Evolutionary conservation across 2,329 filamentous ascomycete genomes (phyloP).

Genomic region (Ophidiomyces ophidiicola): DNA sequence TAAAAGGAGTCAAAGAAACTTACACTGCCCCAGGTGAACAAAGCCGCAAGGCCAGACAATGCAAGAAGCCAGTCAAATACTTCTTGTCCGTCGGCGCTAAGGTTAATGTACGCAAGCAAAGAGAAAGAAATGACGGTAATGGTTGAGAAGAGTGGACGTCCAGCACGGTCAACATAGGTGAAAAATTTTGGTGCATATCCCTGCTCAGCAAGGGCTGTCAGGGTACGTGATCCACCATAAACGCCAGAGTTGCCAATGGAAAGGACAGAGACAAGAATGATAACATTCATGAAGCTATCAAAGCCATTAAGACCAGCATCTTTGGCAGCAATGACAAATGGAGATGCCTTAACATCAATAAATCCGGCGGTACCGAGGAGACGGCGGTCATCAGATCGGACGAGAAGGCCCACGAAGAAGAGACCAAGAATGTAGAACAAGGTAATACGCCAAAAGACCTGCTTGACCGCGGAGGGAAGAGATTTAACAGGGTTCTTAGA

Average conservation of each 20-base stretch:
- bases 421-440: slow-evolving; percentile 40
- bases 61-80: slow-evolving; percentile 55
- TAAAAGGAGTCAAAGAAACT: slow-evolving; percentile 5
- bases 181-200: slow-evolving; percentile 36
- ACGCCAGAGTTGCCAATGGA: slow-evolving; percentile 48
- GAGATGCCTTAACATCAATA: slow-evolving; percentile 41
- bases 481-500: slow-evolving; percentile 41
- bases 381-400: slow-evolving; percentile 29
- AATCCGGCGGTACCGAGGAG: slow-evolving; percentile 30
- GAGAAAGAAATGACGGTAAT: slow-evolving; percentile 31
- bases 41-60: slow-evolving; percentile 49
- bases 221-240: slow-evolving; percentile 46
- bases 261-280: slow-evolving; percentile 51
- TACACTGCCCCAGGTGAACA: slow-evolving; percentile 52
- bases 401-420: slow-evolving; percentile 36
- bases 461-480: slow-evolving; percentile 38
- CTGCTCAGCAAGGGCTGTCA: slow-evolving; percentile 42
- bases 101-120: slow-evolving; percentile 32
- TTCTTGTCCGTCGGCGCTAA: slow-evolving; percentile 34
- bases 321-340: slow-evolving; percentile 55
- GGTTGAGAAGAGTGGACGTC: slow-evolving; percentile 35
- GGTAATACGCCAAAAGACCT: slow-evolving; percentile 42
- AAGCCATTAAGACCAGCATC: slow-evolving; percentile 49
- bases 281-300: slow-evolving; percentile 54
- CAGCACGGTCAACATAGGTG: slow-evolving; percentile 35